A percentile compares a stretch with the other conserved stretches of the same genome.
Conservation (phyloP, 306 rosid species). For the Ormosia emarginata region DNA sequence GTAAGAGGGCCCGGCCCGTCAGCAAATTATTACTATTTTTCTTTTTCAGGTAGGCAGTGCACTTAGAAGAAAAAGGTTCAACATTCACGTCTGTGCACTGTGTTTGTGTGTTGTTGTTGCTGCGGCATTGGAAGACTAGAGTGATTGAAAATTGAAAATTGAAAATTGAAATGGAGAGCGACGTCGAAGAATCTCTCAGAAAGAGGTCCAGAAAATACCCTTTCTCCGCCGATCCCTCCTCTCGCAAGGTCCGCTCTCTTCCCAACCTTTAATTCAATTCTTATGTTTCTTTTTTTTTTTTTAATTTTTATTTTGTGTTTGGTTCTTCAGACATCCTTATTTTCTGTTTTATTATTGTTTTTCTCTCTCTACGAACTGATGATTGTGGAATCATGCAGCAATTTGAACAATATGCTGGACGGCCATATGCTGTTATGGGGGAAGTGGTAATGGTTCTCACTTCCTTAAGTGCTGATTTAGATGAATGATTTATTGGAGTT, state of each 20-base stretch:
- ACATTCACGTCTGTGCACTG: too few relatives aligned
- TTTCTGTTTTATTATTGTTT: not conserved
- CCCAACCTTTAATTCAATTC: not conserved
- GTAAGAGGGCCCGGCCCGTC: too few relatives aligned
- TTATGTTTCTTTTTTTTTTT: not conserved
- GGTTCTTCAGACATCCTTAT: not conserved
- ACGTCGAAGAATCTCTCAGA: conserved; percentile 27
- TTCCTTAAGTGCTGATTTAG: conserved; percentile 7
- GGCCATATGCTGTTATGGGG: conserved; percentile 44
- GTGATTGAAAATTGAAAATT: not conserved
- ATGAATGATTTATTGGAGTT: not conserved
- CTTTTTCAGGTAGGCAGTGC: too few relatives aligned
- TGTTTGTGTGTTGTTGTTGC: too few relatives aligned
- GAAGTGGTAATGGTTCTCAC: conserved; percentile 45
- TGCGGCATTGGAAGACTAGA: not conserved
- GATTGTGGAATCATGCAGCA: conserved; percentile 44
- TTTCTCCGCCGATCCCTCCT: conserved; percentile 18
- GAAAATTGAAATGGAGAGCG: conserved; percentile 32
- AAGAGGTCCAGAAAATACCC: conserved; percentile 29
- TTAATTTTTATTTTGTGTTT: not conserved
- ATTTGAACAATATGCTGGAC: conserved; percentile 41
- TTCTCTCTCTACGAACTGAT: not conserved
- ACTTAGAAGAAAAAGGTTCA: too few relatives aligned
- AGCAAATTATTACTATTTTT: too few relatives aligned
- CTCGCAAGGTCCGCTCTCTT: conserved; percentile 31